Evolutionary conservation across 2,329 filamentous ascomycete genomes (phyloP), one percentile per base, ranked within the genome.

Genomic region (Microcyclosporella mali): DNA sequence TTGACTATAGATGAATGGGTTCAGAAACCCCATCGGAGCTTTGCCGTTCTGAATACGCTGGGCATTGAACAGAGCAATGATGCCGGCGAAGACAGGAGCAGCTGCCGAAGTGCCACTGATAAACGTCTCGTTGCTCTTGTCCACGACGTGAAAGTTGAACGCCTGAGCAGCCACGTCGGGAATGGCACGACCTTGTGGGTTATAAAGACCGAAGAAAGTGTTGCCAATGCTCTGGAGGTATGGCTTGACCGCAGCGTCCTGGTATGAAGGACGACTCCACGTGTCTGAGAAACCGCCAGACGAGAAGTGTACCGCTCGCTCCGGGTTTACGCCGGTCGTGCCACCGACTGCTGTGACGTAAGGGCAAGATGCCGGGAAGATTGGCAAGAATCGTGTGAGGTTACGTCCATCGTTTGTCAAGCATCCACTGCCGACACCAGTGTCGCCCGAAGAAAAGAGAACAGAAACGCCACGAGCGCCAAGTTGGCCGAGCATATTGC

Each of bases 391-490:
- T 4, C 64, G 65, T 4, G 67, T 67, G 1, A 64, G 67, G 54
- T 70, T 70, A 39, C 66, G 67, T 21, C 51, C 49, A 14, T 72
- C 69, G 45, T 72, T 71, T 42, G 65, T 67, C 46, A 67, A 58
- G 57, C 70, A 72, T 6, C 64, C 64, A 28, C 61, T 62, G 12
- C 75, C 76, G 14, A 79, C 70, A 21, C 79, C 79, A 14, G 65
- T 64, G 52, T 86, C 81, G 3, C 83, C 83, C 9, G 75, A 76
- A 11, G 77, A 73, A 29, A 79, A 78, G 14, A 84, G 63, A 9
- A 84, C 69, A 1, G 75, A 76, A 4, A 81, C 73, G n/a, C 81
- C 82, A 84, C 80, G 77, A 1, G 77, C 73, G 11, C 79, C 80
- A 38, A 84, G 75, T 52, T 81, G 73, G 41, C 74, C 77, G 54